Conservation (phyloP, 176 grass and related monocot species). For the Areca catechu region DNA sequence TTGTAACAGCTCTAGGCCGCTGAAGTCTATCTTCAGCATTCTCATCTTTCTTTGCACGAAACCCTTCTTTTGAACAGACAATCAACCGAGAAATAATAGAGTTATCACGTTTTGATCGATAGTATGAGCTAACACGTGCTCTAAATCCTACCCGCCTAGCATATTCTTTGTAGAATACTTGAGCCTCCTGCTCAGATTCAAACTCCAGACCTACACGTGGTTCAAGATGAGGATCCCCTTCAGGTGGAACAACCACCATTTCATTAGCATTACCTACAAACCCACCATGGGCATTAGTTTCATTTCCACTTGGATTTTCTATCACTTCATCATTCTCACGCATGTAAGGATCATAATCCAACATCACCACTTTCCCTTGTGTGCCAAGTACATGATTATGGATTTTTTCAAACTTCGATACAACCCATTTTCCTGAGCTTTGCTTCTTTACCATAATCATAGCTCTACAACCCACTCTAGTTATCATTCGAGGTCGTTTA, state of each 20-base stretch:
- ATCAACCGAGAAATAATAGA: too few relatives aligned
- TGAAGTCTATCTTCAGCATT: too few relatives aligned
- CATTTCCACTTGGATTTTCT: conserved; percentile 6
- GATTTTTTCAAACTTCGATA: conserved; percentile 19
- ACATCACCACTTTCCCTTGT: conserved; percentile 23
- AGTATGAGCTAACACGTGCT: too few relatives aligned
- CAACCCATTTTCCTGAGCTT: conserved; percentile 24
- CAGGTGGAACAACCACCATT: conserved; percentile 8
- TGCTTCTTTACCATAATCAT: conserved; percentile 28
- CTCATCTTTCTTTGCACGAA: too few relatives aligned
- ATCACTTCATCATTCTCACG: conserved; percentile 12
- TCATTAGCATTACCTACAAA: conserved; percentile 5
- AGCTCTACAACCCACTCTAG: conserved; percentile 23
- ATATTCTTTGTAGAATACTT: too few relatives aligned
- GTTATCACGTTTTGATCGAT: too few relatives aligned
- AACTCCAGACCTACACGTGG: too few relatives aligned
- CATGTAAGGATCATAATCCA: conserved; percentile 20
- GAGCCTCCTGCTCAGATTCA: too few relatives aligned
- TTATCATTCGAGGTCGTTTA: conserved; percentile 19
- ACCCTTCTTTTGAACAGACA: too few relatives aligned
- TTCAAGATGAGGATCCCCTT: conserved; percentile 6
- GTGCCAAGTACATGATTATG: conserved; percentile 26
- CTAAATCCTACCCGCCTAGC: too few relatives aligned
- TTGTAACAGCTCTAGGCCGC: too few relatives aligned
- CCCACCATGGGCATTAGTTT: neutral